Percentiles rank a stretch among this genome's conserved stretches.
Conservation (phyloP, 1,284 basidiomycete species). For the Cerioporus squamosus region DNA sequence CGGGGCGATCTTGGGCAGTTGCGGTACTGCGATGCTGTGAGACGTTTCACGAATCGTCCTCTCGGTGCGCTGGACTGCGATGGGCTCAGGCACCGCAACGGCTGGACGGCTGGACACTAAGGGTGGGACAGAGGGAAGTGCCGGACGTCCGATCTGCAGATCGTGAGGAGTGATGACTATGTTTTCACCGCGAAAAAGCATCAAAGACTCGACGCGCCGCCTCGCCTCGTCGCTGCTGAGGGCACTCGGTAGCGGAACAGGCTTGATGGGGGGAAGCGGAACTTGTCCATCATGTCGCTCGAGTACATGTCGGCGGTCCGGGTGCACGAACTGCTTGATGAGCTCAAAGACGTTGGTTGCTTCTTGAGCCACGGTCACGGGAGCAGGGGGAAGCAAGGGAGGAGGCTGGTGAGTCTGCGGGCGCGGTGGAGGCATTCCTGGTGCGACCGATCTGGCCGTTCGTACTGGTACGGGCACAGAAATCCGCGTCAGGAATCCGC, state of each 20-base stretch:
- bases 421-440: neutral
- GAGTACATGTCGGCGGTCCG: conserved; percentile 11
- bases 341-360: too few relatives aligned
- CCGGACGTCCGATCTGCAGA: neutral
- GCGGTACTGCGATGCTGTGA: too few relatives aligned
- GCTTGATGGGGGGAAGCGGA: neutral
- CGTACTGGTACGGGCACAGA: too few relatives aligned
- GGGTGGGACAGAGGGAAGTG: too few relatives aligned
- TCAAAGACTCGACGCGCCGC: neutral
- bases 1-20: too few relatives aligned
- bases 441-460: neutral
- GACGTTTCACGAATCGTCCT: too few relatives aligned
- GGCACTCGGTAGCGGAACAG: neutral
- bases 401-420: neutral
- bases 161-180: neutral
- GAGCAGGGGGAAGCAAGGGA: too few relatives aligned
- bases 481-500: too few relatives aligned
- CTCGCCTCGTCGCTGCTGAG: neutral
- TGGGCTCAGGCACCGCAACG: too few relatives aligned
- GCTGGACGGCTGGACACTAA: too few relatives aligned
- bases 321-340: conserved; percentile 9
- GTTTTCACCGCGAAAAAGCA: conserved; percentile 12
- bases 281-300: neutral
- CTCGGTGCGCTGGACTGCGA: too few relatives aligned
- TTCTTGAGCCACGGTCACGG: too few relatives aligned